Evolutionary conservation across 352 stramenopile species (phyloP), one percentile per base, ranked within the genome.

Genomic region (Phytophthora nicotianae): DNA sequence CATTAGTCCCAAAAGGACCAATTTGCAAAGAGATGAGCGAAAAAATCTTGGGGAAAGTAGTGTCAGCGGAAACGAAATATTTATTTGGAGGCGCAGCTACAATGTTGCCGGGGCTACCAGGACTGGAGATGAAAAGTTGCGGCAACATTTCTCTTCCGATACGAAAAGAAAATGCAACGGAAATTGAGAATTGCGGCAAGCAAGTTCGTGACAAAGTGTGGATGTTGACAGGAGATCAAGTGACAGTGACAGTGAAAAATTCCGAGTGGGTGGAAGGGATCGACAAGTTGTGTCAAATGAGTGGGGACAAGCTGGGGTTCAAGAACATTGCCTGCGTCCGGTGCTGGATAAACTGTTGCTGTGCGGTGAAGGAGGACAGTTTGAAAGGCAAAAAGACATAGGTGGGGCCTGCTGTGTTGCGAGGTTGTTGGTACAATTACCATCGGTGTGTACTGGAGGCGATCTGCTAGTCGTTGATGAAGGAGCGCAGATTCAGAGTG

Each of bases 171-270:
- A 45, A 62, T 45, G 10, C 53, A 3, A 46, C 4, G 11, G 42
- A 48, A 9, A 26, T 62, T 27, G 41, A 50, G 13, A 60, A 14
- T 19, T 21, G 9, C n/a, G 51, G 24, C 19, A 52, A 33, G 16
- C 21, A 38, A 40, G 23, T 60, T 50, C 20, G 27, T 17, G 38
- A 24, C 9, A 53, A 47, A 2, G 32, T 58, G 14, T 60, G 58
- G 58, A 32, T 41, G 13, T 11, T 65, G 19, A 11, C 49, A 4
- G 19, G 26, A 7, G 27, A 59, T 19, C 38, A 59, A 21, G 48
- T 65, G 40, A 5, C 48, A 21, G 48, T 65, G 40, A 5, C 48
- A 27, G 42, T 66, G 58, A 66, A 43, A 27, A 66, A 60, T 32
- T n/a, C 40, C 0, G 16, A 43, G n/a, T 66, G 58, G 58, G 32